Evolutionary conservation across 495 filamentous ascomycete genomes (phyloP).

Genomic region (Rhizodiscina lignyota): DNA sequence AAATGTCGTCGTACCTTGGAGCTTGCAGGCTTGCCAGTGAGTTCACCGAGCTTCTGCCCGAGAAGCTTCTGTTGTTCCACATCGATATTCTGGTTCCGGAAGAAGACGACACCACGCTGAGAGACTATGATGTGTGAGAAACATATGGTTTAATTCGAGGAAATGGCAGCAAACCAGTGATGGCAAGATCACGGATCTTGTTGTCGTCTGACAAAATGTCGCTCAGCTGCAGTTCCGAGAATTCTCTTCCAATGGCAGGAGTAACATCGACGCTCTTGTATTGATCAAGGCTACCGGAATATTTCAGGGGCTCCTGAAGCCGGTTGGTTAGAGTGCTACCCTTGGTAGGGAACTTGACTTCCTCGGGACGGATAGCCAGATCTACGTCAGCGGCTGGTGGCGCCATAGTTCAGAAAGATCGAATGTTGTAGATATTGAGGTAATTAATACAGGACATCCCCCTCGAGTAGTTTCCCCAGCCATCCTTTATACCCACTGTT

Average conservation of each 20-base stretch:
- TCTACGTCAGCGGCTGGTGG: not conserved
- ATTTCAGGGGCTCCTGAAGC: not conserved
- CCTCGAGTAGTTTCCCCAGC: not conserved
- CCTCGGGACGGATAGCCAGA: not conserved
- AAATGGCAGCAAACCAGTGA: slow-evolving; percentile 3
- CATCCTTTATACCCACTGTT: not conserved
- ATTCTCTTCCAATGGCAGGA: slow-evolving; percentile 7
- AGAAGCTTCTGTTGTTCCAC: slow-evolving; percentile 4
- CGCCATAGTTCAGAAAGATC: not conserved
- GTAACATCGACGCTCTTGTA: slow-evolving; percentile 8
- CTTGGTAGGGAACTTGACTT: not conserved
- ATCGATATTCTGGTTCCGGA: slow-evolving; percentile 8
- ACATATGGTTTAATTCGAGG: not conserved
- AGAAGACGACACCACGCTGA: slow-evolving; percentile 11
- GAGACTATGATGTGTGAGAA: slow-evolving; percentile 3
- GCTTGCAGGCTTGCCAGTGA: slow-evolving; percentile 8
- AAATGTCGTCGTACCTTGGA: too few species aligned
- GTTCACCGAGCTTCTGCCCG: slow-evolving; percentile 4
- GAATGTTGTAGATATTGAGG: not conserved
- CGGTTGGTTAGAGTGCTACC: not conserved
- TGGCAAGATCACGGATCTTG: slow-evolving; percentile 7
- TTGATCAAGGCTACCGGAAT: slow-evolving; percentile 3
- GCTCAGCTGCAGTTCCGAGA: slow-evolving; percentile 4
- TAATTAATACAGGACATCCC: not conserved
- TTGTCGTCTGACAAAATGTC: slow-evolving; percentile 4